Evolutionary conservation across 192 early-diverging fungal species (phyloP), one percentile per base, ranked within the genome.

Genomic region (Funneliformis mosseae): DNA sequence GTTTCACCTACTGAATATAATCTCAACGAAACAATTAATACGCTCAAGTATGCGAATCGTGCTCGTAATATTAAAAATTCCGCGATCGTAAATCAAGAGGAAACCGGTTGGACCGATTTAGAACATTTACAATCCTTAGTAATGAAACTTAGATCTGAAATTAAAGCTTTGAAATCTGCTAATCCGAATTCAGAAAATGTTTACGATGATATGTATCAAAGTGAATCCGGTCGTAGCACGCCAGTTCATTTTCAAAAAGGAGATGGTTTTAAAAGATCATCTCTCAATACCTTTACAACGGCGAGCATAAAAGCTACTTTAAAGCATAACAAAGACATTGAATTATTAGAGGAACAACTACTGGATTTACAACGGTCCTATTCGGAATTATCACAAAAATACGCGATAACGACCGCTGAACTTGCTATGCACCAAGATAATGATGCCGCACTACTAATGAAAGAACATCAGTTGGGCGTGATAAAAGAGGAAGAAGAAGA

Each of bases 61-160:
- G 97, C 97, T 6, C 89, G 98, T 78, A 97, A 97, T 81, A 99
- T 99, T 87, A 92, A 93, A 81, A 99, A 99, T 86, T 90, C 91
- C 55, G 93, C 92, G 38, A 90, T 90, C 45, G 90, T 97, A 79
- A 97, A 93, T 74, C 91, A 93, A 74, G 91, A 94, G 64, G 85
- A 88, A 77, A 74, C 89, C 45, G 88, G 88, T 38, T 91, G 92
- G 79, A 88, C 89, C 45, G 89, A 89, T 79, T 69, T 91, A n/a
- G 92, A 93, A 72, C 82, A 91, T 64, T 83, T 95, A 75, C 90
- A 92, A 45, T 81, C 85, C 8, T 84, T 90, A 79, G 90, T 95
- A 28, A 83, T 85, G 42, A 89, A 90, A 62, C 88, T 95, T 63
- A 90, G 89, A 76, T 64, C 66, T 46, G 89, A 94, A 62, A 82